Evolutionary conservation across 345 rosid species (phyloP).

Genomic region (Laguncularia racemosa): DNA sequence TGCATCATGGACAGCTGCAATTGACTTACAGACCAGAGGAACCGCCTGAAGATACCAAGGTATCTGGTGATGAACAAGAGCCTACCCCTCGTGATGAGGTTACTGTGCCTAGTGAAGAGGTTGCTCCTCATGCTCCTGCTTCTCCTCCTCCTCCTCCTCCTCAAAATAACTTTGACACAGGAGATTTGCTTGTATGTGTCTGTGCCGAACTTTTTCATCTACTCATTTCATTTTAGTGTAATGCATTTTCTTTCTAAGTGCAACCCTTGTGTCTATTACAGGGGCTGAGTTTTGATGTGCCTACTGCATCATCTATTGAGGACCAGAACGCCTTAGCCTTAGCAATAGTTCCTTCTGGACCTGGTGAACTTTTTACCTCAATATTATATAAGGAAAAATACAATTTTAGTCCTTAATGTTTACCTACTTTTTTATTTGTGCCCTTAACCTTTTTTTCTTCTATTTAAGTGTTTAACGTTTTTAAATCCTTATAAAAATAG

Average conservation of each 20-base stretch:
- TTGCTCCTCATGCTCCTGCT: conserved; percentile 23
- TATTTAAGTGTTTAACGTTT: too few species aligned
- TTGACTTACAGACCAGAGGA: conserved; percentile 77
- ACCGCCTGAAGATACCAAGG: conserved; percentile 45
- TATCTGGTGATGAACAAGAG: conserved; percentile 54
- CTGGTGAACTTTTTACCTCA: conserved; percentile 24
- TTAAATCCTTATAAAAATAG: too few species aligned
- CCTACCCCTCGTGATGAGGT: conserved; percentile 39
- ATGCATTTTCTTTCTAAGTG: neutral
- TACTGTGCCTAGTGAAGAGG: conserved; percentile 34
- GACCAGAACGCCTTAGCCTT: conserved; percentile 88
- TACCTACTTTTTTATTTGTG: too few species aligned
- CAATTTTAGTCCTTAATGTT: too few species aligned
- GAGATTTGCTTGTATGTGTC: conserved; percentile 67
- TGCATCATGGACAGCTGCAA: conserved; percentile 40
- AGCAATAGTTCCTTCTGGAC: conserved; percentile 72
- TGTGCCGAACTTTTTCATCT: neutral
- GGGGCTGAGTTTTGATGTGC: conserved; percentile 55
- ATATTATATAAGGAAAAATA: too few species aligned
- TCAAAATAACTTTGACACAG: conserved; percentile 53
- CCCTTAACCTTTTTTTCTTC: too few species aligned
- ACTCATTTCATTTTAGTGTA: neutral
- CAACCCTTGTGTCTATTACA: conserved; percentile 13
- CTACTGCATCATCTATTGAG: conserved; percentile 70
- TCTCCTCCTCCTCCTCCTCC: conserved; percentile 40